Evolutionary conservation across 345 rosid genomes (phyloP).

Genomic region (Cardamine occulta): DNA sequence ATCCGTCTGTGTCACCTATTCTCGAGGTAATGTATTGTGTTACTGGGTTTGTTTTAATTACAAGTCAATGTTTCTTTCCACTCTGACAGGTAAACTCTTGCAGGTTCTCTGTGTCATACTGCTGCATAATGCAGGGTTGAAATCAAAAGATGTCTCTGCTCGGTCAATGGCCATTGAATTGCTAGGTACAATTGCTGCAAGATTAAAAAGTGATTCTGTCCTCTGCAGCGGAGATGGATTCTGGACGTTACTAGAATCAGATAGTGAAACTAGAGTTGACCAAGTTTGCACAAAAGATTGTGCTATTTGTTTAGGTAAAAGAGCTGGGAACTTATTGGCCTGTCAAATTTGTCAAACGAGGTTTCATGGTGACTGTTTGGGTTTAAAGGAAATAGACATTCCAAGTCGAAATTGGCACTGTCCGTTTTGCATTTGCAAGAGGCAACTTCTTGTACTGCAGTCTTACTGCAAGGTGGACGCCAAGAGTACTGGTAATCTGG

Average conservation of each 20-base stretch:
- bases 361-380: conserved; percentile 94
- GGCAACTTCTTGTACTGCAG: conserved; percentile 82
- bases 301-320: conserved; percentile 70
- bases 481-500: conserved; percentile 53
- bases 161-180: conserved; percentile 95
- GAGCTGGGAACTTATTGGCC: conserved; percentile 60
- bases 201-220: conserved; percentile 85
- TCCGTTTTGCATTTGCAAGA: conserved; percentile 77
- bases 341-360: conserved; percentile 82
- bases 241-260: conserved; percentile 69
- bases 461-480: conserved; percentile 70
- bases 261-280: conserved; percentile 48
- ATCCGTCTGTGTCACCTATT: conserved; percentile 90
- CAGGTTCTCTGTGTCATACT: conserved; percentile 98
- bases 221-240: conserved; percentile 58
- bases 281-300: conserved; percentile 61
- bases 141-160: conserved; percentile 88
- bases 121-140: conserved; percentile 93
- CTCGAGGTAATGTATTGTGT: conserved; percentile 68
- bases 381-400: conserved; percentile 74
- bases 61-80: conserved; percentile 24
- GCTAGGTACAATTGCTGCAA: conserved; percentile 90
- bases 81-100: conserved; percentile 44
- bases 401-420: conserved; percentile 76
- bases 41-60: conserved; percentile 21